Evolutionary conservation across 352 stramenopile species (phyloP).

Genomic region (Globisporangium apiculatum): DNA sequence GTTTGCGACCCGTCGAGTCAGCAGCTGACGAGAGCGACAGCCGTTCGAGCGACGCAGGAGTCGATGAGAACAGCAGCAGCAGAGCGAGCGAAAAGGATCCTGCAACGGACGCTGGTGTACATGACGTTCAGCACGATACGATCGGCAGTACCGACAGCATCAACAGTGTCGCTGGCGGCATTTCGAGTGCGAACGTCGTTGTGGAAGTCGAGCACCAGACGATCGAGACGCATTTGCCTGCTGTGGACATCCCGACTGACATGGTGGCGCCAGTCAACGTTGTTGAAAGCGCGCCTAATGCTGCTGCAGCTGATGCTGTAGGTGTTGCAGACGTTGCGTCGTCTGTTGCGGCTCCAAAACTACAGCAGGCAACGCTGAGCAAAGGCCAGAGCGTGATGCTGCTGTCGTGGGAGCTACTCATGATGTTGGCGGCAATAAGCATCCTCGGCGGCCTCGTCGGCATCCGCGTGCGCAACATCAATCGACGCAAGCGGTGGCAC

Average conservation of each 20-base stretch:
- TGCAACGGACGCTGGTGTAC: no score
- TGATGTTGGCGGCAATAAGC: conserved; percentile 31
- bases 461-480: conserved; percentile 35
- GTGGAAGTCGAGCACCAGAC: background rate
- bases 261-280: background rate
- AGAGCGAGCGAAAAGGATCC: background rate
- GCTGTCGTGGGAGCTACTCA: conserved; percentile 32
- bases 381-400: conserved; percentile 16
- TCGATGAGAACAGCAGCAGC: background rate
- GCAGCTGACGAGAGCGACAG: conserved; percentile 15
- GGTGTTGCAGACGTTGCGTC: background rate
- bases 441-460: conserved; percentile 41
- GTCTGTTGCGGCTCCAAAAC: background rate
- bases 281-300: background rate
- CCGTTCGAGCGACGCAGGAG: conserved; percentile 1
- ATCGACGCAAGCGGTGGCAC: conserved; percentile 45
- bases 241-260: background rate
- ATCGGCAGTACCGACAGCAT: background rate
- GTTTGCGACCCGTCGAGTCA: conserved; percentile 19
- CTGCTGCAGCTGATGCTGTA: background rate
- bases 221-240: background rate
- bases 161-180: background rate
- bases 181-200: background rate
- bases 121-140: background rate
- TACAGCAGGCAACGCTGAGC: background rate